Evolutionary conservation across 2,329 filamentous ascomycete species (phyloP).

Genomic region (Tricladium varicosporioides): DNA sequence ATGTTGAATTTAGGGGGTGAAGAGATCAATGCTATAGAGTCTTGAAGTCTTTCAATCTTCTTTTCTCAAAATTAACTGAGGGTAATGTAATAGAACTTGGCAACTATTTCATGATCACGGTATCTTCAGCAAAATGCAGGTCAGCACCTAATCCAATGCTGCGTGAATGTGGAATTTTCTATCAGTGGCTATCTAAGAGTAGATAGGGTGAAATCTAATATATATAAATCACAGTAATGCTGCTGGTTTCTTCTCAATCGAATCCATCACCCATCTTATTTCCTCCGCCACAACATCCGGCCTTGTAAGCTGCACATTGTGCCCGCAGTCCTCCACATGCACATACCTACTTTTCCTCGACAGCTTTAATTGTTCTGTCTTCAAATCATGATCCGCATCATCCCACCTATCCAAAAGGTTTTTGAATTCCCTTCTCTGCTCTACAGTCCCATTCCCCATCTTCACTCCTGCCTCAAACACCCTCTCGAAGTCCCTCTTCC

Average conservation of each 20-base stretch:
- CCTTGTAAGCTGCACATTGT: slow-evolving; percentile 20
- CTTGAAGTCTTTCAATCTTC: too few relatives aligned
- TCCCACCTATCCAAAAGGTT: background rate
- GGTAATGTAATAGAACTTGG: too few relatives aligned
- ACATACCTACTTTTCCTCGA: slow-evolving; percentile 9
- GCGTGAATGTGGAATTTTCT: too few relatives aligned
- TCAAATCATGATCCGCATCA: slow-evolving; percentile 6
- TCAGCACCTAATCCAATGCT: too few relatives aligned
- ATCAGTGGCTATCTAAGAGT: too few relatives aligned
- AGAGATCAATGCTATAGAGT: too few relatives aligned
- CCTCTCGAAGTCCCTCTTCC: slow-evolving; percentile 12
- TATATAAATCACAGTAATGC: background rate
- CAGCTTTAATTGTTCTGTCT: slow-evolving; percentile 12
- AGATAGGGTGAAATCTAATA: too few relatives aligned
- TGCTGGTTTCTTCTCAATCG: background rate
- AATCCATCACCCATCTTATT: slow-evolving; percentile 47
- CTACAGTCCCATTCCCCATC: slow-evolving; percentile 15
- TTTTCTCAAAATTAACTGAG: too few relatives aligned
- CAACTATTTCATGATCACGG: too few relatives aligned
- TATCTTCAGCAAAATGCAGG: too few relatives aligned
- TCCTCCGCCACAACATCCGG: slow-evolving; percentile 16
- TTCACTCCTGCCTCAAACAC: slow-evolving; percentile 16
- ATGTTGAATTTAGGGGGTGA: too few relatives aligned
- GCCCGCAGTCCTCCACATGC: slow-evolving; percentile 9
- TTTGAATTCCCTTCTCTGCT: slow-evolving; percentile 7